Evolutionary conservation across 345 rosid genomes (phyloP), one percentile per base, ranked within the genome.

Genomic region (Limnanthes douglasii): DNA sequence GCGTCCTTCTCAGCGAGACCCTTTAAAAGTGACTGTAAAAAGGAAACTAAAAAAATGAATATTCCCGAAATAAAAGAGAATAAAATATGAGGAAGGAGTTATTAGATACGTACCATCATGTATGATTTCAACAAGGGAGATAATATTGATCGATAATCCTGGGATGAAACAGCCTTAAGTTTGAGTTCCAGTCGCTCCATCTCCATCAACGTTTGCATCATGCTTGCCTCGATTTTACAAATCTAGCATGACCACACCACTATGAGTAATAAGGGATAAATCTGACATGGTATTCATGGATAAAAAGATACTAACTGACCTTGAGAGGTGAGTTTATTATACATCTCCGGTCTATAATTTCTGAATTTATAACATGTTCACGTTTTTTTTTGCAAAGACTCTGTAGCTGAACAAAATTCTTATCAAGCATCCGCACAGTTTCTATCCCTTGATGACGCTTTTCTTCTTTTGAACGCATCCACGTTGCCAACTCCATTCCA

Each of bases 1-100:
- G 81, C 92, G 62, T 71, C 69, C 56, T 69, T 74, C 67, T 79
- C 78, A 16, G 78, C 92, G 52, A 79, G 68, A 57, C 69, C 72
- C 71, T 79, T 85, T 53, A 79, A 66, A 50, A 40, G 71, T 36
- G 69, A 67, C 92, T 79, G 43, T 22, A n/a, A 35, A 49, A 17
- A 8, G n/a, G n/a, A n/a, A n/a, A n/a, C n/a, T 13, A 22, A 32
- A 20, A 30, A 27, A 21, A 19, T 26, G 18, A 30, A 34, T 15
- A 7, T n/a, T n/a, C n/a, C 10, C 33, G 7, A 22, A 32, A 20
- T n/a, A 5, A 14, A 31, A 39, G 4, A 29, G n/a, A n/a, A n/a
- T n/a, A 39, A 37, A 32, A 31, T 31, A 21, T 37, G 29, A 22
- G 37, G 24, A n/a, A n/a, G n/a, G n/a, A n/a, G n/a, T n/a, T n/a